Percentiles rank a stretch among this genome's conserved stretches.
Conservation (phyloP, 2,329 filamentous ascomycete species). For the Talaromyces pinophilus region DNA sequence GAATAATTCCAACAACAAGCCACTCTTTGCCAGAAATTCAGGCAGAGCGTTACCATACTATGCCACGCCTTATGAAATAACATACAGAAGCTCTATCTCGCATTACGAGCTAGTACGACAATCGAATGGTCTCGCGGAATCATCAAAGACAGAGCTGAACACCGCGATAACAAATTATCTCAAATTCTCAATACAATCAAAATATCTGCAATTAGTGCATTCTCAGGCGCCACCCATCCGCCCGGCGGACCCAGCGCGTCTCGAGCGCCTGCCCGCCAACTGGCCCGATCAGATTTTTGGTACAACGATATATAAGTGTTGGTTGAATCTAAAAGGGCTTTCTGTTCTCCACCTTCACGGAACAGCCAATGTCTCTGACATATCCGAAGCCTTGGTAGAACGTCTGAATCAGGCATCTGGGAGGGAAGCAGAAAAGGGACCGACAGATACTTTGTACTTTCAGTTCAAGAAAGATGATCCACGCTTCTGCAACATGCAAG, state of each 20-base stretch:
- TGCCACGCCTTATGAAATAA: not conserved
- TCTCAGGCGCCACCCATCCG: not conserved
- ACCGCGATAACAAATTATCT: not conserved
- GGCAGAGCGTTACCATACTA: not conserved
- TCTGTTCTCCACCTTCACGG: not conserved
- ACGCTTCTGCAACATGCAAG: not conserved
- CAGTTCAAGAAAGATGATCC: not conserved
- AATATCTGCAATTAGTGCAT: not conserved
- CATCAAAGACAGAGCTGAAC: not conserved
- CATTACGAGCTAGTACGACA: not conserved
- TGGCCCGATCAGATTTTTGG: not conserved
- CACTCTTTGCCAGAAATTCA: not conserved
- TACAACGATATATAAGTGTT: not conserved
- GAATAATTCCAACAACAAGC: not conserved
- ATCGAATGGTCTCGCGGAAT: not conserved
- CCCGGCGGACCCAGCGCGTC: not conserved
- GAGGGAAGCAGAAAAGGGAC: not conserved
- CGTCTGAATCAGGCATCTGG: not conserved
- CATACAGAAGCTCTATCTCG: not conserved
- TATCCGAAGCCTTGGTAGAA: not conserved
- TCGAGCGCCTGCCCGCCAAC: not conserved
- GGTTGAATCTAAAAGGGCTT: not conserved
- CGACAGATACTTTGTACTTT: not conserved
- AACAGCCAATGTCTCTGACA: not conserved
- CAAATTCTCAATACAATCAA: not conserved